Conservation (phyloP, 2,329 filamentous ascomycete species). For the Sphaerulina musiva region DNA sequence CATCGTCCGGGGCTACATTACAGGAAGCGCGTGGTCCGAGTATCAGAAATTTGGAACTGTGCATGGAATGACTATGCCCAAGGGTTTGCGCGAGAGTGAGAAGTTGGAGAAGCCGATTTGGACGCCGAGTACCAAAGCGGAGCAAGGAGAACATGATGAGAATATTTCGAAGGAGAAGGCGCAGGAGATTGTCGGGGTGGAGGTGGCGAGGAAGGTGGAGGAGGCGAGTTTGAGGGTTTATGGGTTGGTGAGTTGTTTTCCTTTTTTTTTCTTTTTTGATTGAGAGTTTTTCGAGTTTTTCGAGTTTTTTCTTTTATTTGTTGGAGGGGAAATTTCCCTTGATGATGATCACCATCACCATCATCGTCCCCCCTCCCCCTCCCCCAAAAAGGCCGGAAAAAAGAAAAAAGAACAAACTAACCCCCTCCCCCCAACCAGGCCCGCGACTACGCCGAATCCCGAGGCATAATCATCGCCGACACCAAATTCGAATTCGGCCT, state of each 20-base stretch:
- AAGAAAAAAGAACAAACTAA: no score
- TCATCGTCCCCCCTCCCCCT: no score
- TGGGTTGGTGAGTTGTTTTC: slow-evolving; percentile 39
- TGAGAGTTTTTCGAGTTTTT: no score
- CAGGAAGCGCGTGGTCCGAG: slow-evolving; percentile 76
- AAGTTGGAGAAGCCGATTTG: slow-evolving; percentile 64
- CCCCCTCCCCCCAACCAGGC: slow-evolving; percentile 36
- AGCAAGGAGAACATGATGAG: slow-evolving; percentile 70
- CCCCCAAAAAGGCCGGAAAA: no score
- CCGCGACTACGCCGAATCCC: slow-evolving; percentile 55
- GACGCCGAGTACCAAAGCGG: slow-evolving; percentile 81
- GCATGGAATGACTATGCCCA: slow-evolving; percentile 64
- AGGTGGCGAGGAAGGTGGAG: slow-evolving; percentile 60
- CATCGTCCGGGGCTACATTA: slow-evolving; percentile 86
- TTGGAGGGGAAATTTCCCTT: no score
- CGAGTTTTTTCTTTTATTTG: no score
- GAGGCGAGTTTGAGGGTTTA: slow-evolving; percentile 60
- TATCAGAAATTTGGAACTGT: slow-evolving; percentile 69
- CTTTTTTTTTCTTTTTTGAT: no score
- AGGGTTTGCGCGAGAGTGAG: slow-evolving; percentile 64
- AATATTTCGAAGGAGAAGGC: slow-evolving; percentile 71
- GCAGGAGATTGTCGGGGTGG: slow-evolving; percentile 56
- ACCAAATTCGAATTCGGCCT: slow-evolving; percentile 73
- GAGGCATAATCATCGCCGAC: slow-evolving; percentile 70
- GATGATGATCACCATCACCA: no score